Conservation (phyloP, 2,329 filamentous ascomycete genomes). For the Clathrospora elynae region DNA sequence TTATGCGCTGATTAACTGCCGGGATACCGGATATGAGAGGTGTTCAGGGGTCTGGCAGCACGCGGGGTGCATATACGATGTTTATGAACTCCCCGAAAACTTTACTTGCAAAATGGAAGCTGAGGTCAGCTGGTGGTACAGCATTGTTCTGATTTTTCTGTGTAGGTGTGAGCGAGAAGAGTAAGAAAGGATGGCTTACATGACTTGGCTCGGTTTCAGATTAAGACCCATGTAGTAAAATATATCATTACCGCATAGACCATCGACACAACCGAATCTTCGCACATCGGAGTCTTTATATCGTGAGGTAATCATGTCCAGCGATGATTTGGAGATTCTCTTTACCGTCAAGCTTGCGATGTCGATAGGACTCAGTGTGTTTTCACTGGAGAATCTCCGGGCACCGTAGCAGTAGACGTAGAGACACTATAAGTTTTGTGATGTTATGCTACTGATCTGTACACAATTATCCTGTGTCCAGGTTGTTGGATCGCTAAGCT, state of each 20-base stretch:
- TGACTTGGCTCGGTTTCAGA: slow-evolving; percentile 12
- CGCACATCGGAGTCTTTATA: background rate
- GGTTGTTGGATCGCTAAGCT: too few species aligned
- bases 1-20: slow-evolving; percentile 6
- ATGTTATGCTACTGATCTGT: too few species aligned
- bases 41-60: slow-evolving; percentile 2
- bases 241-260: too few species aligned
- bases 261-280: too few species aligned
- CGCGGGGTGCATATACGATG: slow-evolving; percentile 15
- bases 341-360: too few species aligned
- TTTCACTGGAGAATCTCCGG: too few species aligned
- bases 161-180: background rate
- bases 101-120: slow-evolving; percentile 3
- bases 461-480: too few species aligned
- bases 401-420: too few species aligned
- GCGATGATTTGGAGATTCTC: too few species aligned
- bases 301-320: too few species aligned
- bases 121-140: background rate
- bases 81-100: slow-evolving; percentile 7
- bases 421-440: too few species aligned
- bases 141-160: background rate
- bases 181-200: background rate
- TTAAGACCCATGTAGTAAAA: slow-evolving; percentile 10
- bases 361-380: too few species aligned
- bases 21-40: background rate